Percentiles rank a stretch among this genome's conserved stretches.
Conservation (phyloP, 352 stramenopile species). For the Plasmopara viticola region DNA sequence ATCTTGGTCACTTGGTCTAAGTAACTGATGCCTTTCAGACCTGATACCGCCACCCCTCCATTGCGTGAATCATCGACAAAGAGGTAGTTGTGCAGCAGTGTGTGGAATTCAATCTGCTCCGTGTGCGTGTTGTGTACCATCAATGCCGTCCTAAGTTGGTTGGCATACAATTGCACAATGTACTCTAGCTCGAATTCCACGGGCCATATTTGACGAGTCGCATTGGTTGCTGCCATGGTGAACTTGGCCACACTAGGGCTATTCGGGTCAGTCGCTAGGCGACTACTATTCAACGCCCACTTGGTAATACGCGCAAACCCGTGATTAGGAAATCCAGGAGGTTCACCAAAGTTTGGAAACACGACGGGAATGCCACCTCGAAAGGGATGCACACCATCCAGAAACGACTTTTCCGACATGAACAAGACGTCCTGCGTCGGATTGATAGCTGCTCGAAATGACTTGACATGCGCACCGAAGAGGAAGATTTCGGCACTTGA, state of each 20-base stretch:
- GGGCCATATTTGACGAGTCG: conserved; percentile 34
- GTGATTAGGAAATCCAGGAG: conserved; percentile 55
- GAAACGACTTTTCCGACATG: conserved; percentile 64
- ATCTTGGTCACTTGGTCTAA: conserved; percentile 79
- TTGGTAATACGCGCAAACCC: conserved; percentile 76
- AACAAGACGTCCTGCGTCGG: conserved; percentile 69
- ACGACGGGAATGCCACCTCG: conserved; percentile 88
- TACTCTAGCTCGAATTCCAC: conserved; percentile 60
- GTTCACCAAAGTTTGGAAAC: conserved; percentile 87
- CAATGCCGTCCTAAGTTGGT: conserved; percentile 62
- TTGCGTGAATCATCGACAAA: conserved; percentile 64
- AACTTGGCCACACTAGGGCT: conserved; percentile 26
- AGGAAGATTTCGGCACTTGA: conserved; percentile 58
- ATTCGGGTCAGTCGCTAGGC: conserved; percentile 4
- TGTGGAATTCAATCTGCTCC: conserved; percentile 85
- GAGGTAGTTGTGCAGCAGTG: conserved; percentile 93
- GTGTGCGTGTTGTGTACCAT: conserved; percentile 83
- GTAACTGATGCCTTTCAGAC: conserved; percentile 80
- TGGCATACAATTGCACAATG: conserved; percentile 50
- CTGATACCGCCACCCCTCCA: conserved; percentile 51
- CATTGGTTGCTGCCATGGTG: conserved; percentile 20
- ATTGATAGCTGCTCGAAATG: conserved; percentile 33
- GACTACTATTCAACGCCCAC: conserved; percentile 25
- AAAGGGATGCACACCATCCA: conserved; percentile 84
- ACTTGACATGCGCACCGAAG: conserved; percentile 78